These are phyloP conservation scores for Setaria italica DNA, from an alignment of 202 grass and related monocot genomes.

Conservation along the genomic window DNA sequence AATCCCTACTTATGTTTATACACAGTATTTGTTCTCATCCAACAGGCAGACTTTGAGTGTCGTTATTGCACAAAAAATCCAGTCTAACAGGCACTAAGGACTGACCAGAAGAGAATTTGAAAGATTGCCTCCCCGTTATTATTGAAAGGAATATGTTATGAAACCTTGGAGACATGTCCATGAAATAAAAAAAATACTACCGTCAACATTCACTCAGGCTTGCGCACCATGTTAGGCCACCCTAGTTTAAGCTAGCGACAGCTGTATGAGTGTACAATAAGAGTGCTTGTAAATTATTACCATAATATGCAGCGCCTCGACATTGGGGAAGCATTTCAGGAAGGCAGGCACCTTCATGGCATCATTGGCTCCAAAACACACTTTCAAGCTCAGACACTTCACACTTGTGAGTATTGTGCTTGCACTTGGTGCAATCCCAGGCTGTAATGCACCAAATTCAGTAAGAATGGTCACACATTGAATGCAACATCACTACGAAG, in stretches of 20 bases:
- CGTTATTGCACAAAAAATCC: not conserved
- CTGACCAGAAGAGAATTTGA: not conserved
- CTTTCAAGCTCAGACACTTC: not conserved
- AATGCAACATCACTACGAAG: not conserved
- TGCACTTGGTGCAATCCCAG: not conserved
- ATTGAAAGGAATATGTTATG: not conserved
- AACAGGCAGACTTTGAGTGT: not conserved
- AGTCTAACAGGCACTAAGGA: not conserved
- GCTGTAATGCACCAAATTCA: not conserved
- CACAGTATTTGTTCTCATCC: not conserved
- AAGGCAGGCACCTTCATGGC: constrained; percentile 31
- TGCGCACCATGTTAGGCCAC: not conserved
- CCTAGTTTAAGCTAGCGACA: not conserved
- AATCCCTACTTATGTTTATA: not conserved
- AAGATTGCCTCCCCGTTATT: not conserved
- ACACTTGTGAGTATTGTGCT: not conserved
- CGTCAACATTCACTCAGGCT: not conserved
- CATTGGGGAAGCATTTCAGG: constrained; percentile 59
- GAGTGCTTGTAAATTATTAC: constrained; percentile 21
- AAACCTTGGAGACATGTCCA: not conserved
- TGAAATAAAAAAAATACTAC: not conserved
- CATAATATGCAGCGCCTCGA: constrained; percentile 53
- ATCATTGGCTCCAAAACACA: not conserved
- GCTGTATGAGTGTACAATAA: constrained; percentile 1
- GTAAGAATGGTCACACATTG: not conserved